Evolutionary conservation across 2,329 filamentous ascomycete species (phyloP).

Genomic region (Hypoxylon sp.): DNA sequence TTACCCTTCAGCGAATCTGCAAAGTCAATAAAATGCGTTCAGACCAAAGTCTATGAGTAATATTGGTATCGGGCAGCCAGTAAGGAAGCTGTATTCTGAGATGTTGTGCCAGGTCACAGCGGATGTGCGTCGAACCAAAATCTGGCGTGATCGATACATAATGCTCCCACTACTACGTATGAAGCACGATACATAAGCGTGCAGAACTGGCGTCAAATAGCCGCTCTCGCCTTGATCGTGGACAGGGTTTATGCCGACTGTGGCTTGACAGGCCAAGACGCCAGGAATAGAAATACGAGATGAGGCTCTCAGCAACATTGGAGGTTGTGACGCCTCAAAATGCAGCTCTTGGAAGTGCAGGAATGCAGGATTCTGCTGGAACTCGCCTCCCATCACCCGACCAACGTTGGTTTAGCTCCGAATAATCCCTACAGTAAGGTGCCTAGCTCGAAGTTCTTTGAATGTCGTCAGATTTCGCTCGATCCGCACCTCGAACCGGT

Average conservation of each 20-base stretch:
- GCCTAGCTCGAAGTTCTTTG: constrained; percentile 2
- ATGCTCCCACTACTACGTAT: constrained; percentile 24
- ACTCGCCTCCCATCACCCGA: constrained; percentile 25
- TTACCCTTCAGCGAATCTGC: constrained; percentile 30
- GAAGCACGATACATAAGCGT: constrained; percentile 37
- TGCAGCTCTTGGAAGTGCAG: constrained; percentile 33
- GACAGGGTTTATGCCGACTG: constrained; percentile 36
- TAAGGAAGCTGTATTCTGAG: constrained; percentile 16
- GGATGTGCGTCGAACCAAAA: constrained; percentile 25
- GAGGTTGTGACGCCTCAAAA: constrained; percentile 24
- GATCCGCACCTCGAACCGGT: constrained; percentile 18
- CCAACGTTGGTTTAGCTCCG: constrained; percentile 5
- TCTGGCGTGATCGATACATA: constrained; percentile 32
- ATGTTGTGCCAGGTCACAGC: constrained; percentile 24
- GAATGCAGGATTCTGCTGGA: constrained; percentile 31
- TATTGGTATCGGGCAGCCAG: constrained; percentile 20
- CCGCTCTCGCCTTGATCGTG: constrained; percentile 24
- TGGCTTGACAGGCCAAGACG: constrained; percentile 36
- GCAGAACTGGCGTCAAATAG: constrained; percentile 44
- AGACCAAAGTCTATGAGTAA: constrained; percentile 15
- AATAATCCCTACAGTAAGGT: not conserved
- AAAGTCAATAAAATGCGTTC: constrained; percentile 23
- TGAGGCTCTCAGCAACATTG: constrained; percentile 42
- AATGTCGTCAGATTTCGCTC: constrained; percentile 37
- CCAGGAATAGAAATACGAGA: constrained; percentile 43